These are phyloP conservation scores for Suillus hirtellus DNA, from an alignment of 768 basidiomycete genomes.

Conservation along the genomic window DNA sequence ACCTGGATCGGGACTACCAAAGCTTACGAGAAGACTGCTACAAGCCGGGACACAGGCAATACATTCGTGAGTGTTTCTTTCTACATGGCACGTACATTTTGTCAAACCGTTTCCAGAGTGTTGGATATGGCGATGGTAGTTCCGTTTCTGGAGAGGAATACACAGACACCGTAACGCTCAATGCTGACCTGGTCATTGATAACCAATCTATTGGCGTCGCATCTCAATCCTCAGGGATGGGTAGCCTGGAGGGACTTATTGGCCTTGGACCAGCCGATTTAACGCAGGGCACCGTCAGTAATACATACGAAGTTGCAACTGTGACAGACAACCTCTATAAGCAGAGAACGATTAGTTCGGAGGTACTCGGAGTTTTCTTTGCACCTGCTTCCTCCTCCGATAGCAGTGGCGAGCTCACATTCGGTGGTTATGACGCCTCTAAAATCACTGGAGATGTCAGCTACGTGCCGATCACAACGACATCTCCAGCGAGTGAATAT, in stretches of 20 bases:
- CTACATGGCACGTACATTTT: background rate
- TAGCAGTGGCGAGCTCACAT: conserved; percentile 38
- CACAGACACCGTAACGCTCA: conserved; percentile 18
- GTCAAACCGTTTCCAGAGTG: background rate
- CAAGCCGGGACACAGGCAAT: conserved; percentile 10
- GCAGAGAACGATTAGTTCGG: conserved; percentile 27
- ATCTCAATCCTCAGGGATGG: conserved; percentile 15
- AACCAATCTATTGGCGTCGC: conserved; percentile 38
- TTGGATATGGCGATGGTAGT: conserved; percentile 13
- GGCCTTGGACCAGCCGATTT: conserved; percentile 6
- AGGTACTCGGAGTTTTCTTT: conserved; percentile 33
- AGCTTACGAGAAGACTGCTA: conserved; percentile 6
- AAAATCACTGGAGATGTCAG: conserved; percentile 35
- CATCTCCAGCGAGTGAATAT: conserved; percentile 31
- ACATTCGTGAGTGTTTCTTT: conserved; percentile 3
- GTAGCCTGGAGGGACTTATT: conserved; percentile 37
- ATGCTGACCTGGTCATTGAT: conserved; percentile 16
- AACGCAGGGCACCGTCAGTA: background rate
- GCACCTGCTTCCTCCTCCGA: conserved; percentile 23
- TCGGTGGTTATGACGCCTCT: conserved; percentile 33
- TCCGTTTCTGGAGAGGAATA: conserved; percentile 20
- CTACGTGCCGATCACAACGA: conserved; percentile 32
- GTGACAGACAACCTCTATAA: conserved; percentile 36
- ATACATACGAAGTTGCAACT: conserved; percentile 13
- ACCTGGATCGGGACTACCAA: conserved; percentile 20